Conservation (phyloP, 2,329 filamentous ascomycete genomes). For the Fusarium subtropicale region DNA sequence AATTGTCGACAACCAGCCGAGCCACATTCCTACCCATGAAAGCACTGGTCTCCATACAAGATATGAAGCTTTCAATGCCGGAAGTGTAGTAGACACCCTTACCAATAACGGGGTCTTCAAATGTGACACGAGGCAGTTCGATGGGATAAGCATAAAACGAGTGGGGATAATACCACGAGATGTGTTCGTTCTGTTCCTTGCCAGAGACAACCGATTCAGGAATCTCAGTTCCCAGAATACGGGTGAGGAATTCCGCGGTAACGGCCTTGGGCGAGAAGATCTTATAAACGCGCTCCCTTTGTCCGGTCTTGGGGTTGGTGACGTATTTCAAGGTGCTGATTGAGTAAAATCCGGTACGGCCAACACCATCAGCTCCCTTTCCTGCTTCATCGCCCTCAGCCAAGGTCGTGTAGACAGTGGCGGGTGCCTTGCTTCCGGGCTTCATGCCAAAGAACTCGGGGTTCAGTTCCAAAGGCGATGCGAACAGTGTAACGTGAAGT, state of each 20-base stretch:
- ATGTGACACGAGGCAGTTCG: constrained; percentile 84
- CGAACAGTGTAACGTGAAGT: constrained; percentile 90
- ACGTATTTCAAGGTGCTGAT: constrained; percentile 78
- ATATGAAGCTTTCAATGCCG: constrained; percentile 92
- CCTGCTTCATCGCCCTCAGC: constrained; percentile 65
- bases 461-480: constrained; percentile 79
- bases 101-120: constrained; percentile 81
- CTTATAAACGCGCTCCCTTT: constrained; percentile 71
- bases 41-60: constrained; percentile 96
- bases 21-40: constrained; percentile 91
- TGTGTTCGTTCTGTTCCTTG: constrained; percentile 52
- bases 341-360: constrained; percentile 84
- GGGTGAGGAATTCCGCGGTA: constrained; percentile 64
- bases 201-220: constrained; percentile 55
- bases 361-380: constrained; percentile 69
- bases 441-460: constrained; percentile 77
- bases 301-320: constrained; percentile 67
- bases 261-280: constrained; percentile 70
- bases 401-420: constrained; percentile 85
- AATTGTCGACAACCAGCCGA: constrained; percentile 73
- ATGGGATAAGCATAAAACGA: constrained; percentile 88
- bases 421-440: constrained; percentile 70
- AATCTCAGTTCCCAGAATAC: constrained; percentile 62
- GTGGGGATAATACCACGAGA: constrained; percentile 83
- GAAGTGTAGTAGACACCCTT: constrained; percentile 76